Evolutionary conservation across 352 stramenopile species (phyloP), one percentile per base, ranked within the genome.

Genomic region (Pythium aristosporum): DNA sequence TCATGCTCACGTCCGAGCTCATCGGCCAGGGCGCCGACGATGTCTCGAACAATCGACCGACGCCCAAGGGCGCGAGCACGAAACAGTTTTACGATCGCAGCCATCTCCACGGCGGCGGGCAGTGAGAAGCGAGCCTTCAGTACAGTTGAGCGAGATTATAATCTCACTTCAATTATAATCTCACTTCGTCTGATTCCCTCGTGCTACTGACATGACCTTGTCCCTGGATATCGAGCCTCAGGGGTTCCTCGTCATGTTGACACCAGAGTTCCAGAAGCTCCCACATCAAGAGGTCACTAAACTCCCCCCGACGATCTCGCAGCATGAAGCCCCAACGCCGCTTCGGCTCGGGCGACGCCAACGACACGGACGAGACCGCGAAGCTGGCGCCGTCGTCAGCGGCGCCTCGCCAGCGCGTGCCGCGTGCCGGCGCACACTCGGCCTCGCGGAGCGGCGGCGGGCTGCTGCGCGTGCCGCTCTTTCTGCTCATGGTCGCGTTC

Each of bases 51-150:
- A 72, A 72, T 65, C 72, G 77, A 3, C 78, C 84, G 28, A 84
- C 65, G 15, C 81, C 84, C 21, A 89, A 90, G 63, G 82, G 80
- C 57, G 84, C 84, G 21, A 91, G 84, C 75, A 92, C 84, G 30
- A 88, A 80, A 51, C 84, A 92, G 74, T 92, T 92, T 61, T 92
- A 89, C 66, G 84, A 92, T 55, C 84, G 88, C 57, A 91, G 81
- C 61, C 84, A 92, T 54, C 65, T 92, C 28, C 80, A 92, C 65
- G 59, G 65, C n/a, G 65, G 52, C 28, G 46, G 59, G 46, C 51
- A 63, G 46, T 37, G 13, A 23, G 12, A 15, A 4, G 7, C 23
- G 3, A 8, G 8, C 21, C 25, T 13, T 32, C 16, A 11, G 16
- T 28, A 16, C n/a, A n/a, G n/a, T n/a, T n/a, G n/a, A n/a, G n/a